phyloP scores from a whole-genome alignment of 1,284 basidiomycete species.

The Boletus mariae region DNA sequence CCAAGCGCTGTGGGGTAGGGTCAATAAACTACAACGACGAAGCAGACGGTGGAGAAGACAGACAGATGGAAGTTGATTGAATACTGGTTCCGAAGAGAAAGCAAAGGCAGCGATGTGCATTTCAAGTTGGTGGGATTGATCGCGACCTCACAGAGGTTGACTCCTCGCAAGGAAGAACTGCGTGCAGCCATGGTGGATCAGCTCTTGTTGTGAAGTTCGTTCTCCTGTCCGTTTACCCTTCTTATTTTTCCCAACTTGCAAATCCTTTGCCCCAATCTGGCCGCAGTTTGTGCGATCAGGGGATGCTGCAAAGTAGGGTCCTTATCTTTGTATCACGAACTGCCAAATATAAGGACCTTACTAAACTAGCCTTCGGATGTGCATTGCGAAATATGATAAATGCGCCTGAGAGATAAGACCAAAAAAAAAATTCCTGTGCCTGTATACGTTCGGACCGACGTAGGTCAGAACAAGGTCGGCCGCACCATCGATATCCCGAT shows the following conservation, averaged over 20 bases:
- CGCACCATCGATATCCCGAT: no score
- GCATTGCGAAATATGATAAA: not conserved
- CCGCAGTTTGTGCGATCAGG: no score
- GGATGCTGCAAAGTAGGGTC: no score
- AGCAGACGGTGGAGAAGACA: constrained; percentile 8
- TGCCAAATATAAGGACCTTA: not conserved
- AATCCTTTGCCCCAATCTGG: not conserved
- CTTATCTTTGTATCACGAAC: not conserved
- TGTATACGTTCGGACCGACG: not conserved
- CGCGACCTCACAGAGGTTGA: constrained; percentile 18
- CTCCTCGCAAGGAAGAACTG: not conserved
- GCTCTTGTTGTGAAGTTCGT: not conserved
- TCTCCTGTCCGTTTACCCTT: not conserved
- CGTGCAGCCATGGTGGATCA: constrained; percentile 6
- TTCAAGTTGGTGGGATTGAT: constrained; percentile 56
- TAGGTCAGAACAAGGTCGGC: no score
- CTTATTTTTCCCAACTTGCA: not conserved
- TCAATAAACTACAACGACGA: not conserved
- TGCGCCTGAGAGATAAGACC: not conserved
- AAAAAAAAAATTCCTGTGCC: not conserved
- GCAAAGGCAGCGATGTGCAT: constrained; percentile 51
- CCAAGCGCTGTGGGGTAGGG: constrained; percentile 36
- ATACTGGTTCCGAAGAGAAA: constrained; percentile 53
- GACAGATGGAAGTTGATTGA: constrained; percentile 50
- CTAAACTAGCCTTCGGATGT: not conserved